Conservation (phyloP, 1,139 yeast genomes). For the Yamadazyma mexicana region DNA sequence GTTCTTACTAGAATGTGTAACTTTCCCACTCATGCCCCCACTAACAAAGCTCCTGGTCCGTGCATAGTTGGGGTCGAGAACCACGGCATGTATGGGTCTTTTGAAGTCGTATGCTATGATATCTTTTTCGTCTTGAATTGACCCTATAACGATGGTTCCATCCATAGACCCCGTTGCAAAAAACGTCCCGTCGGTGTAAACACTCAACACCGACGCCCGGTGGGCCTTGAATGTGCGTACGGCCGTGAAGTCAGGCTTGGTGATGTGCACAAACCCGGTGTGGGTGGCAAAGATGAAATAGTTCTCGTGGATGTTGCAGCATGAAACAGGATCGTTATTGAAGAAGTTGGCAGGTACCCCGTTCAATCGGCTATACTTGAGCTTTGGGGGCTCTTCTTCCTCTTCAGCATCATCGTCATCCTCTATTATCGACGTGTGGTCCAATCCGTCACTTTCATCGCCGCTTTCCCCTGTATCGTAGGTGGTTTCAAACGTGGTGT, state of each 20-base stretch:
- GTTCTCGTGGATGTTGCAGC: conserved; percentile 57
- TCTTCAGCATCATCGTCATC: conserved; percentile 23
- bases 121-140: conserved; percentile 61
- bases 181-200: conserved; percentile 68
- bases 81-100: conserved; percentile 86
- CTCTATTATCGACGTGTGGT: background rate
- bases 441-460: conserved; percentile 1
- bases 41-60: conserved; percentile 67
- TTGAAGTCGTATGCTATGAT: conserved; percentile 78
- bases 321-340: conserved; percentile 72
- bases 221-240: conserved; percentile 81
- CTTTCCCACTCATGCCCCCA: conserved; percentile 91
- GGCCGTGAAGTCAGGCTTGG: conserved; percentile 55
- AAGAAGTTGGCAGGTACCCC: conserved; percentile 69
- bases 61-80: conserved; percentile 68
- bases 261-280: conserved; percentile 75
- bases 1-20: conserved; percentile 69
- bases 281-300: conserved; percentile 85
- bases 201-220: conserved; percentile 74
- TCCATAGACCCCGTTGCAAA: conserved; percentile 91
- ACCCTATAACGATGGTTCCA: conserved; percentile 85
- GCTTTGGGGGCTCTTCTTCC: conserved; percentile 68
- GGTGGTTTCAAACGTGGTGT: conserved; percentile 20
- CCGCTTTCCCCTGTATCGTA: conserved; percentile 14
- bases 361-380: conserved; percentile 70